Conservation (phyloP, 1,139 yeast species). For the Saccharomyces hybrid region DNA sequence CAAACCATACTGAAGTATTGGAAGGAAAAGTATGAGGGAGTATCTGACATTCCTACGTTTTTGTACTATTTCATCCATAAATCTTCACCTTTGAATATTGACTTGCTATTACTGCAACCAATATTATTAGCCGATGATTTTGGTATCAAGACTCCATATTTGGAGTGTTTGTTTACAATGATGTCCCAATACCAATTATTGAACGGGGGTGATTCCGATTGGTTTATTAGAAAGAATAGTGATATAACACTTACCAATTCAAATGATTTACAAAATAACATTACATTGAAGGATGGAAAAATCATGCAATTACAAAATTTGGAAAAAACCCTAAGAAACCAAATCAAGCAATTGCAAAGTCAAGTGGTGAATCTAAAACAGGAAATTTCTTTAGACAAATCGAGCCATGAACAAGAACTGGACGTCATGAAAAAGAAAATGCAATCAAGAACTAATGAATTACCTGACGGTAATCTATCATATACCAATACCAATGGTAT, state of each 20-base stretch:
- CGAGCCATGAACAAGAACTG: neutral
- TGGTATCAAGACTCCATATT: slow-evolving; percentile 77
- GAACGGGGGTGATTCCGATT: slow-evolving; percentile 37
- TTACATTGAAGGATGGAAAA: neutral
- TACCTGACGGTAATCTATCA: neutral
- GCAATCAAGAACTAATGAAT: neutral
- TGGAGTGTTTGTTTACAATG: slow-evolving; percentile 76
- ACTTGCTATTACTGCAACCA: slow-evolving; percentile 71
- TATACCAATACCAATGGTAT: neutral
- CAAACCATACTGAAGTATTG: slow-evolving; percentile 48
- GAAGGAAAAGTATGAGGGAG: slow-evolving; percentile 35
- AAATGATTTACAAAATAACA: neutral
- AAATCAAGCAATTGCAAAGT: neutral
- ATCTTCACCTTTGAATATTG: slow-evolving; percentile 44
- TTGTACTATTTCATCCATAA: slow-evolving; percentile 23
- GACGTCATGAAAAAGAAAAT: neutral
- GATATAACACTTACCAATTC: slow-evolving; percentile 7
- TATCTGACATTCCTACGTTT: slow-evolving; percentile 17
- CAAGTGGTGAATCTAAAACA: neutral
- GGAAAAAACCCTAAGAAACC: neutral
- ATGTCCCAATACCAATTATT: slow-evolving; percentile 57
- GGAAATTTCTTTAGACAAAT: neutral
- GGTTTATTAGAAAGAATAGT: slow-evolving; percentile 33
- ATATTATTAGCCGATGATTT: slow-evolving; percentile 79
- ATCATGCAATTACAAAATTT: neutral